Evolutionary conservation across 805 yeast species (phyloP), one percentile per base, ranked within the genome.

Genomic region (Sugiyamaella valdiviana): DNA sequence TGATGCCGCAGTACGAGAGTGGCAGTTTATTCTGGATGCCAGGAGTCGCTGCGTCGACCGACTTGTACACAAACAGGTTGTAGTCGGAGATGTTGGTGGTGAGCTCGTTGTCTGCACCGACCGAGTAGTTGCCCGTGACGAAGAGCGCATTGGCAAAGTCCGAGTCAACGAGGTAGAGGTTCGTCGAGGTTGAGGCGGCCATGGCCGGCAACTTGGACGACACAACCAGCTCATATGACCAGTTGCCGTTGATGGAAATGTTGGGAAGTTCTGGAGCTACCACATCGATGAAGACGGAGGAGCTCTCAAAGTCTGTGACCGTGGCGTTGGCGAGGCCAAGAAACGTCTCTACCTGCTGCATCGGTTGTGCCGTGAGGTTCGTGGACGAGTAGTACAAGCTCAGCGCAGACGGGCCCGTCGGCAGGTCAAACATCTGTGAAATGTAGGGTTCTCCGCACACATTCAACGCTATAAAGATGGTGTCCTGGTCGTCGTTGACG

Each of bases 1-100:
- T 64, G 6, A 86, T 67, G 0, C 95, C 95, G 65, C 93, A 84
- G 76, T 85, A 78, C 43, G 91, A 82, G 51, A 68, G 40, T 10
- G 49, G 19, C 36, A 56, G 52, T n/a, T 48, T 42, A 15, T 19
- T 23, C 6, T 37, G 38, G 10, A 19, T 7, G 24, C n/a, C 36
- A 3, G 41, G 14, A n/a, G 38, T 22, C 12, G 37, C 24, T 2
- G 15, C 36, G 15, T 26, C 26, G 6, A 38, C 44, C 24, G 45
- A 36, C n/a, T 44, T 35, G 35, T 53, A 57, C n/a, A 51, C 55
- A 26, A 50, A 57, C n/a, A 58, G 45, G 38, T 51, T 41, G 45
- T 48, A 56, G 35, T 55, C 53, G 21, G 50, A 36, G 26, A 48
- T 39, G 21, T 51, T 50, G 15, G 42, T 44, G 5, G 29, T 35